phyloP scores from a whole-genome alignment of 352 stramenopile species.

The Phytophthora sojae region DNA sequence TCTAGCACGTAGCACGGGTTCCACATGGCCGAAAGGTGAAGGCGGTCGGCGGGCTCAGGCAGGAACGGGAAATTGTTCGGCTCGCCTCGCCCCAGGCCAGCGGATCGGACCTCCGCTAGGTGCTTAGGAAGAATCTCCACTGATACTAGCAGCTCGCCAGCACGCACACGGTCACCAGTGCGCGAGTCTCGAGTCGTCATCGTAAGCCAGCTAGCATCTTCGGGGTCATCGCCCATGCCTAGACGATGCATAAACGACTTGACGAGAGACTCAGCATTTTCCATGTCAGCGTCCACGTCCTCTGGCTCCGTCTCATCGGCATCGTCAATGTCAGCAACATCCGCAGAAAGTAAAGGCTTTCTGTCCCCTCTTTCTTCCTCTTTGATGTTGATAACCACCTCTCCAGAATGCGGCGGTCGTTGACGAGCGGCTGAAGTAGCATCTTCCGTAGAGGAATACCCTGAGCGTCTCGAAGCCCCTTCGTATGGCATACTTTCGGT shows the following conservation, averaged over 20 bases:
- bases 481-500: constrained; percentile 43
- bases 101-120: constrained; percentile 63
- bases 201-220: constrained; percentile 81
- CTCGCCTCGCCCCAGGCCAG: constrained; percentile 77
- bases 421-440: constrained; percentile 25
- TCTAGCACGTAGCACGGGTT: constrained; percentile 86
- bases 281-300: constrained; percentile 49
- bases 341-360: constrained; percentile 34
- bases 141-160: constrained; percentile 73
- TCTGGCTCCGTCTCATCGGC: constrained; percentile 38
- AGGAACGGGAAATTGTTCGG: constrained; percentile 86
- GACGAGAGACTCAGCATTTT: constrained; percentile 72
- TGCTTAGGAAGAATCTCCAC: constrained; percentile 77
- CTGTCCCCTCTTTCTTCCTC: constrained; percentile 26
- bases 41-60: constrained; percentile 72
- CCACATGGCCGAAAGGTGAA: constrained; percentile 84
- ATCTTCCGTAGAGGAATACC: constrained; percentile 42
- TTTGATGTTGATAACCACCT: constrained; percentile 38
- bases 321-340: constrained; percentile 18
- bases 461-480: constrained; percentile 20
- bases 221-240: constrained; percentile 79
- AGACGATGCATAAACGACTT: constrained; percentile 80
- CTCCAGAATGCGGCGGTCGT: constrained; percentile 25
- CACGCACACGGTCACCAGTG: constrained; percentile 64
- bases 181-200: constrained; percentile 69